Evolutionary conservation across 2,329 filamentous ascomycete species (phyloP).

Genomic region (Coniochaeta sp.): DNA sequence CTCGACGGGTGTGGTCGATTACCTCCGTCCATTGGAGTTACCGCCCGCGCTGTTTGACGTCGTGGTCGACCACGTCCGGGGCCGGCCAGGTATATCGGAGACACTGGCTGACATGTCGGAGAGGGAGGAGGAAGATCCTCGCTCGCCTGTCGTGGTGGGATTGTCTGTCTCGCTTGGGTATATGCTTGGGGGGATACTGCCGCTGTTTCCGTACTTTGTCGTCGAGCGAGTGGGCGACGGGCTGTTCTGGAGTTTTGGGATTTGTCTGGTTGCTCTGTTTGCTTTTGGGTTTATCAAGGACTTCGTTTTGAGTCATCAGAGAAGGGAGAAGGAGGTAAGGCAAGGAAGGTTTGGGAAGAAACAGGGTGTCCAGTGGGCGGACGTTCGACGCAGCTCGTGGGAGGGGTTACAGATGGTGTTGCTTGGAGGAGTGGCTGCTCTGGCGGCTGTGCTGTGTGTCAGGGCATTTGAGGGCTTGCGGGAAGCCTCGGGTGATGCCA

Average conservation of each 20-base stretch:
- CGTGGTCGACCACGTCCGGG: conserved; percentile 7
- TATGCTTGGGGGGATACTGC: conserved; percentile 21
- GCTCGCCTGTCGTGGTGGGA: conserved; percentile 16
- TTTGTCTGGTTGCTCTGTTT: conserved; percentile 22
- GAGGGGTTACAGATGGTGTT: conserved; percentile 24
- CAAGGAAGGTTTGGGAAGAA: neutral
- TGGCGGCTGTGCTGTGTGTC: conserved; percentile 22
- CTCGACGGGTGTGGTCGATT: neutral
- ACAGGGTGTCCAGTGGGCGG: conserved; percentile 11
- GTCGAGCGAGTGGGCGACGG: conserved; percentile 18
- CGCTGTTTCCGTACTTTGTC: conserved; percentile 23
- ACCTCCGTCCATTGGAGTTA: conserved; percentile 10
- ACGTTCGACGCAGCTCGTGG: conserved; percentile 15
- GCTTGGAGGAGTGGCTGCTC: conserved; percentile 20
- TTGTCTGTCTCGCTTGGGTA: conserved; percentile 21
- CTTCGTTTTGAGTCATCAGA: conserved; percentile 10
- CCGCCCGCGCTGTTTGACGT: conserved; percentile 7
- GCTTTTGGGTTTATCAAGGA: conserved; percentile 21
- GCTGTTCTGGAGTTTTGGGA: conserved; percentile 23
- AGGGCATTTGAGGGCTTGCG: conserved; percentile 15
- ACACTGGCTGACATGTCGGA: conserved; percentile 3
- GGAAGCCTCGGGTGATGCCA: conserved; percentile 1
- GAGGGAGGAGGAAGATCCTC: conserved; percentile 5
- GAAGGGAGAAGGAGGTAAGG: neutral
- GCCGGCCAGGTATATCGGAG: neutral